Evolutionary conservation across 1,139 yeast genomes (phyloP).

Genomic region (Debaryomyces singareniensis): DNA sequence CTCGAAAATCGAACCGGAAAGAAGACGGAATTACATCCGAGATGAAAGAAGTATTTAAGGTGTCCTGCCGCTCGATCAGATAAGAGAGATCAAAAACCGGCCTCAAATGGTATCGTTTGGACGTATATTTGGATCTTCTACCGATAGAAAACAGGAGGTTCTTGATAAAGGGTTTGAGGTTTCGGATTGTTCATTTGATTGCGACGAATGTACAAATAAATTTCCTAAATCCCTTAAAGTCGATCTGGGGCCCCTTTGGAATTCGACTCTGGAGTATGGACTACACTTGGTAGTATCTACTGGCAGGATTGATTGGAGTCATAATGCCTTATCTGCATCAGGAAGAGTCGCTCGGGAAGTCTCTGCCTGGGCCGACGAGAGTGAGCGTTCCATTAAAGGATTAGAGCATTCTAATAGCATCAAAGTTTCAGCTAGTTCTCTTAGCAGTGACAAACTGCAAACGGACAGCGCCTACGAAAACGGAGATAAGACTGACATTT

Average conservation of each 20-base stretch:
- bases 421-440: slow-evolving; percentile 49
- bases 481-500: slow-evolving; percentile 47
- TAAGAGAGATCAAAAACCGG: too few species aligned
- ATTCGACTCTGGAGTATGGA: slow-evolving; percentile 62
- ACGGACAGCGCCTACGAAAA: slow-evolving; percentile 34
- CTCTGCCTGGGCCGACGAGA: slow-evolving; percentile 35
- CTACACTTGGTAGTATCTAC: slow-evolving; percentile 77
- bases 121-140: neutral
- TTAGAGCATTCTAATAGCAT: slow-evolving; percentile 18
- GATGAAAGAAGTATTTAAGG: too few species aligned
- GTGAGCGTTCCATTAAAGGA: slow-evolving; percentile 9
- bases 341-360: slow-evolving; percentile 50
- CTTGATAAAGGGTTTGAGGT: slow-evolving; percentile 33
- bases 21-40: too few species aligned
- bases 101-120: too few species aligned
- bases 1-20: too few species aligned
- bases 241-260: slow-evolving; percentile 52
- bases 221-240: slow-evolving; percentile 57
- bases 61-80: too few species aligned
- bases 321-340: slow-evolving; percentile 52
- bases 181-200: slow-evolving; percentile 40
- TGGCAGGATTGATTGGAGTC: slow-evolving; percentile 80
- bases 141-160: slow-evolving; percentile 16
- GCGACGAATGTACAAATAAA: slow-evolving; percentile 42
- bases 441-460: slow-evolving; percentile 32